Conservation (phyloP, 176 grass and related monocot species). For the Eragrostis curvula region DNA sequence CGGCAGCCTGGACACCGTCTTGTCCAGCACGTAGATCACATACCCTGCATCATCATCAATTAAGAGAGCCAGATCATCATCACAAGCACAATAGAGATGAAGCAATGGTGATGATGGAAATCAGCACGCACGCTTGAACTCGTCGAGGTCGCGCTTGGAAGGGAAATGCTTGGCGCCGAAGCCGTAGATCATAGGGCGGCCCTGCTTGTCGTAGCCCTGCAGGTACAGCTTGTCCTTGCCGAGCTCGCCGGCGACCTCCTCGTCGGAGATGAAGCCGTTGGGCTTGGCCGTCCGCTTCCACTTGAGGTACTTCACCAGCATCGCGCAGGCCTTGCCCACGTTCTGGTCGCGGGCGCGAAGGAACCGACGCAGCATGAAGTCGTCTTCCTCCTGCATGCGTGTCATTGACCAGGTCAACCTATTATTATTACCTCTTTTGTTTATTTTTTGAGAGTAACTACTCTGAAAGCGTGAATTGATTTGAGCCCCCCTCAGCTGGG, state of each 20-base stretch:
- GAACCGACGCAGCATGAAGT: slow-evolving; percentile 62
- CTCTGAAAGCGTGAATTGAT: no score
- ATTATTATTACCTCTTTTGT: no score
- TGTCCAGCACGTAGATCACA: slow-evolving; percentile 53
- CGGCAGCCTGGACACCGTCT: slow-evolving; percentile 50
- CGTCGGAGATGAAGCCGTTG: slow-evolving; percentile 42
- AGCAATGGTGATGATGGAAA: no score
- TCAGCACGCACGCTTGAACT: slow-evolving; percentile 68
- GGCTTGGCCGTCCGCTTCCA: slow-evolving; percentile 71
- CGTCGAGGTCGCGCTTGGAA: slow-evolving; percentile 52
- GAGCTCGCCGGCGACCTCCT: slow-evolving; percentile 59
- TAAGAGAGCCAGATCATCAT: no score
- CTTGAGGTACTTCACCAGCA: slow-evolving; percentile 65
- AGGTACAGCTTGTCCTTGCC: slow-evolving; percentile 55
- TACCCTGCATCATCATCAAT: slow-evolving; percentile 10
- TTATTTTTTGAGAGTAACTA: no score
- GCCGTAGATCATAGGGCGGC: slow-evolving; percentile 48
- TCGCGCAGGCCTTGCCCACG: slow-evolving; percentile 59
- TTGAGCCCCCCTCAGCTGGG: no score
- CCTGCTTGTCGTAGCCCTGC: slow-evolving; percentile 60
- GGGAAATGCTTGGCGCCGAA: slow-evolving; percentile 56
- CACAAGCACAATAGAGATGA: no score
- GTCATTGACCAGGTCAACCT: no score
- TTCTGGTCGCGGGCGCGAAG: slow-evolving; percentile 55
- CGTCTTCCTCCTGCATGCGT: slow-evolving; percentile 64